Evolutionary conservation across 1,284 basidiomycete genomes (phyloP), one percentile per base, ranked within the genome.

Genomic region (Malassezia psittaci): DNA sequence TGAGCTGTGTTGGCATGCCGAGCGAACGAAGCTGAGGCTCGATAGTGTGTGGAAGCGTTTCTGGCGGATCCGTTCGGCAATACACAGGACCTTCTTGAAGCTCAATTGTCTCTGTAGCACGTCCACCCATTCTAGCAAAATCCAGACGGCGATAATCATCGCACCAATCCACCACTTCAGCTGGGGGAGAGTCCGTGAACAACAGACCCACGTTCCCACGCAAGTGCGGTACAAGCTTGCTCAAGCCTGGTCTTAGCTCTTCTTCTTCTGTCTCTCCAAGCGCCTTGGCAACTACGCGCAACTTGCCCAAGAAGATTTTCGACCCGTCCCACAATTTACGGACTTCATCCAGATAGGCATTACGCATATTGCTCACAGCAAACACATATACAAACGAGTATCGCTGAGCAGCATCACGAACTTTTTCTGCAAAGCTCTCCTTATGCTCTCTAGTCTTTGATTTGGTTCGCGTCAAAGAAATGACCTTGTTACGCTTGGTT

Each of bases 331-430:
- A 99, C 65, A 89, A 80, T 61, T 83, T 84, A 64, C 93, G 82
- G 42, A 96, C 88, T 60, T 89, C 90, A 79, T 96, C 90, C 42
- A 99, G 79, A 77, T 90, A 87, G 38, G 88, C 80, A 78, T 93
- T 96, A 57, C 93, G 83, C 88, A 96, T 93, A 70, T 89, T 84
- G 39, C 90, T 90, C 24, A 96, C 87, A 66, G 86, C 84, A 75
- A 98, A 94, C 33, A 96, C 76, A 89, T 90, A 98, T 76, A 88
- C 86, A 76, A 93, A 94, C 64, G 85, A 83, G 83, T 86, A 94
- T 78, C 88, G 85, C 67, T 65, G 59, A 16, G 68, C 64, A 11
- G 67, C 77, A 62, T 61, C 63, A 74, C 83, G 62, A 55, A 96
- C 87, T 78, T 88, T 83, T 63, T 82, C 82, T 71, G 96, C 84